A percentile compares a stretch with the other conserved stretches of the same genome.
These are phyloP conservation scores for Pharnaceum exiguum DNA, from an alignment of 148 eudicot species.

Conservation along the genomic window DNA sequence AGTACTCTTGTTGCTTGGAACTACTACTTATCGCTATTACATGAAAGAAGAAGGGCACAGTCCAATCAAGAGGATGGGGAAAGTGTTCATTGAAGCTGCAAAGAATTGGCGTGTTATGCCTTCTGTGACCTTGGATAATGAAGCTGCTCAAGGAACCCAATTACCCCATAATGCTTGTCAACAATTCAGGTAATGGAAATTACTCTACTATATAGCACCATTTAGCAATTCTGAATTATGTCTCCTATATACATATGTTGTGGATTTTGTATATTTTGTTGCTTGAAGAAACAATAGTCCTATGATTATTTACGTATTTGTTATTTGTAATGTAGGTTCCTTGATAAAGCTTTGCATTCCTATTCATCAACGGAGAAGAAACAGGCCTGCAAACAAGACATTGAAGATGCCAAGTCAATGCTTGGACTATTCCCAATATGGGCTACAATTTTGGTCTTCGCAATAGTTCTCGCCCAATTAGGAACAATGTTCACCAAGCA, in stretches of 20 bases:
- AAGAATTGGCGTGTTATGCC: conserved; percentile 10
- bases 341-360: conserved; percentile 13
- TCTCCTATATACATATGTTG: no score
- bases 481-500: conserved; percentile 46
- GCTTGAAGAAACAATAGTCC: neutral
- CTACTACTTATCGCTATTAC: conserved; percentile 43
- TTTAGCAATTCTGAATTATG: no score
- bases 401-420: no score
- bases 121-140: neutral
- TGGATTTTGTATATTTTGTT: neutral
- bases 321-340: conserved; percentile 14
- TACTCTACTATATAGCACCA: neutral
- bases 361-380: neutral
- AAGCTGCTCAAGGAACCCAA: conserved; percentile 5
- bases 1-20: conserved; percentile 43
- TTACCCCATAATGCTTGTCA: neutral
- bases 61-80: conserved; percentile 36
- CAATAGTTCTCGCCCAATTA: conserved; percentile 27
- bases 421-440: conserved; percentile 16
- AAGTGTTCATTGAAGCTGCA: conserved; percentile 16
- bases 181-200: conserved; percentile 10
- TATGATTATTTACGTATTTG: no score
- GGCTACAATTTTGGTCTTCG: conserved; percentile 20
- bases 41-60: conserved; percentile 23
- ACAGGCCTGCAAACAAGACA: conserved; percentile 2